Evolutionary conservation across 2,329 filamentous ascomycete genomes (phyloP), one percentile per base, ranked within the genome.

Genomic region (Arthrobotrys pseudoclavata): DNA sequence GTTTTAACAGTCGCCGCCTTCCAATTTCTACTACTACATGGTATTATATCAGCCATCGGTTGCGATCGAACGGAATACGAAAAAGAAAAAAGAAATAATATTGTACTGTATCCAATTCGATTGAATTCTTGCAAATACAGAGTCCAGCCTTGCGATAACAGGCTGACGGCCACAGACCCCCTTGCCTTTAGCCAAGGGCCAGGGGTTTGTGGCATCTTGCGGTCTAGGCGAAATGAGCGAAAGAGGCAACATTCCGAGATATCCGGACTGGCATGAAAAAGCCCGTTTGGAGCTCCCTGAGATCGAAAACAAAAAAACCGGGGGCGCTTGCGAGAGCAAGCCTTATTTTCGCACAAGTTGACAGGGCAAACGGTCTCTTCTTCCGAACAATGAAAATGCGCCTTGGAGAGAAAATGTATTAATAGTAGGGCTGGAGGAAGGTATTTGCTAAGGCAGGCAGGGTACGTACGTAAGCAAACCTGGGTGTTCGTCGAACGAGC

Each of bases 201-300:
- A n/a, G 42, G 37, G 37, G 15, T n/a, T 15, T 3, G n/a, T n/a
- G n/a, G n/a, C n/a, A n/a, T n/a, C n/a, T n/a, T n/a, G n/a, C 4
- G 29, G 29, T 31, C 29, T 57, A n/a, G 52, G 34, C 15, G 24
- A 53, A 57, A 12, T 22, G 31, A 42, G 37, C 69, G 48, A 66
- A 60, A 66, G 61, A 57, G 69, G 69, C 69, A 72, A 72, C 31
- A 62, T 72, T 72, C 69, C 69, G 69, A 72, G 69, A 57, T 72
- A 60, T 57, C 69, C 69, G 68, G 64, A 52, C 53, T 13, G 48
- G n/a, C 40, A 31, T 20, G 52, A 37, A 20, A 31, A 18, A 45
- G 20, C 37, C 13, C 26, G 24, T 22, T 20, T 50, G 12, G 68
- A 71, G 60, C 68, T 62, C 57, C 34, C 26, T 13, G 26, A 53